These are phyloP conservation scores for Microthlaspi erraticum DNA, from an alignment of 345 rosid species.

Conservation along the genomic window DNA sequence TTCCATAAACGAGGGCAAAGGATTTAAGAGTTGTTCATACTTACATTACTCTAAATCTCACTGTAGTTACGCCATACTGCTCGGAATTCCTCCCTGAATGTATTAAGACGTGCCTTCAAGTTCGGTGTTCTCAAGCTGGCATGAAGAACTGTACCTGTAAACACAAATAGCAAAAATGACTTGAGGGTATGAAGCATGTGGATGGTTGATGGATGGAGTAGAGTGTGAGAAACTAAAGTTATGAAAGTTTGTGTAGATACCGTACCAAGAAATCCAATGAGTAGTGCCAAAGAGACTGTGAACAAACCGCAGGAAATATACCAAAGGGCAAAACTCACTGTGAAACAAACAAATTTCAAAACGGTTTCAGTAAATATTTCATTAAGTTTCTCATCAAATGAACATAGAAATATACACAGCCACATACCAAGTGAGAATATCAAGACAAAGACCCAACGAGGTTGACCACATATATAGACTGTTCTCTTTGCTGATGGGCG, in stretches of 20 bases:
- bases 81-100: slow-evolving; percentile 96
- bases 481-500: slow-evolving; percentile 88
- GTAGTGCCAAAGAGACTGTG: slow-evolving; percentile 82
- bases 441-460: slow-evolving; percentile 93
- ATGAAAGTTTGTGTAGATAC: slow-evolving; percentile 15
- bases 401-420: background rate
- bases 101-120: slow-evolving; percentile 93
- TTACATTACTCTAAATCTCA: slow-evolving; percentile 66
- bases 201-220: slow-evolving; percentile 18
- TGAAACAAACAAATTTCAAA: slow-evolving; percentile 7
- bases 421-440: slow-evolving; percentile 68
- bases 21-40: slow-evolving; percentile 24
- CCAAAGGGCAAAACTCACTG: slow-evolving; percentile 84
- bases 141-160: slow-evolving; percentile 78
- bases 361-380: background rate
- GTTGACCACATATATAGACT: slow-evolving; percentile 80
- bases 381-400: background rate
- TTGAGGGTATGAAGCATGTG: background rate
- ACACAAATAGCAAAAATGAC: slow-evolving; percentile 18
- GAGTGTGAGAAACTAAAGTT: slow-evolving; percentile 21
- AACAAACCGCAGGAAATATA: slow-evolving; percentile 82
- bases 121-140: slow-evolving; percentile 97
- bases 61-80: slow-evolving; percentile 98
- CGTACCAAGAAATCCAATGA: slow-evolving; percentile 82
- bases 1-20: background rate